Base-by-base conservation (phyloP, 176 grass and related monocot species). In the Raddia guianensis region DNA sequence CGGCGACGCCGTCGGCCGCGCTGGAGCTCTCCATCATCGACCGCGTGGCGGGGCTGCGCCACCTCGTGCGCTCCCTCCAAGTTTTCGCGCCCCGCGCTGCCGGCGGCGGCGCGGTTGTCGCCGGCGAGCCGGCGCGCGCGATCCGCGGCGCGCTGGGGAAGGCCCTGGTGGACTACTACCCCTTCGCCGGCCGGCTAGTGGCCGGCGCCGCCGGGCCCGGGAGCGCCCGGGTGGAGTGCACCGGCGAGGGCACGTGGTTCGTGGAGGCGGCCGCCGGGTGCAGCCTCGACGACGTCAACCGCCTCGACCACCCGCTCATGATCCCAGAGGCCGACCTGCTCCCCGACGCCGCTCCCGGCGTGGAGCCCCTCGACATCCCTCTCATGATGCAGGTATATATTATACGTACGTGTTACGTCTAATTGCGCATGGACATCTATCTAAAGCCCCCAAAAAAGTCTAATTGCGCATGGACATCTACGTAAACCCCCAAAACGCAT, bases 1-100 rank as follows among this genome's bases (percentile, higher is more conserved):
- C 35, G 12, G 56, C 75, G 18, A 79, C 75, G 15, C 83, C 75
- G 5, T 13, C 18, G 2, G 83, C 43, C 45, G 50, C 33, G 75
- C 83, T 79, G 33, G 12, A 46, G n/a, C 83, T 79, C 47, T 85
- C 75, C 66, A 56, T 79, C 75, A 73, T 85, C 56, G 83, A 85
- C 58, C 83, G 75, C 46, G 83, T 85, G 10, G 66, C 61, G 20
- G 83, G 83, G 12, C 75, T 79, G 43, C n/a, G 83, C 45, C 83
- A 85, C 75, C 68, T 79, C 35, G 83, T 85, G 13, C 74, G 67
- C n/a, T 85, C 75, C 16, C 66, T 85, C 2, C 83, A 85, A 35
- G 45, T 85, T 18, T 79, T 85, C 83, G 2, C 49, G 18, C 12
- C 49, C 27, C 5, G 10, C 32, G 45, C 0, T 1, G 27, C 27